phyloP scores from a whole-genome alignment of 345 rosid genomes.

The Schrenkiella parvula region DNA sequence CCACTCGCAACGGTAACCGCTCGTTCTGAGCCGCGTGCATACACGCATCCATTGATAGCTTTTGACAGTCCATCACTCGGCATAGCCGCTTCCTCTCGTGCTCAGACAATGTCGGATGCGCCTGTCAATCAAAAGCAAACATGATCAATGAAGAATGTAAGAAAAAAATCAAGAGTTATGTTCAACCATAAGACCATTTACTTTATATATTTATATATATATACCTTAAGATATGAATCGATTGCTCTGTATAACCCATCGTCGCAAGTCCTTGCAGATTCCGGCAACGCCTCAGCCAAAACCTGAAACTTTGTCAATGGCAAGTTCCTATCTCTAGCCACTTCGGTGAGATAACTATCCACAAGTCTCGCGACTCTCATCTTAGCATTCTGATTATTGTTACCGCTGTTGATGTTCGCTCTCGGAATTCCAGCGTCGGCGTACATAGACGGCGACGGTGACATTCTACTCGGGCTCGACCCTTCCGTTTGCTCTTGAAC shows the following conservation, averaged over 20 bases:
- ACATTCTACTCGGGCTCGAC: constrained; percentile 64
- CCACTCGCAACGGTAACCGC: constrained; percentile 81
- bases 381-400: constrained; percentile 66
- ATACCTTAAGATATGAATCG: constrained; percentile 91
- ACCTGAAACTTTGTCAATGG: constrained; percentile 88
- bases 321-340: constrained; percentile 87
- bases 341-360: constrained; percentile 95
- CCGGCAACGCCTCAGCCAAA: constrained; percentile 93
- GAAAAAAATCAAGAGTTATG: background rate
- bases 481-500: constrained; percentile 87
- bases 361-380: constrained; percentile 97
- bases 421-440: constrained; percentile 51
- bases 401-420: constrained; percentile 40
- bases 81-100: constrained; percentile 95
- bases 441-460: constrained; percentile 45
- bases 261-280: constrained; percentile 91
- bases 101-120: constrained; percentile 90
- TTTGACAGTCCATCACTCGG: constrained; percentile 95
- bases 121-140: constrained; percentile 39
- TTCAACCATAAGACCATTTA: background rate
- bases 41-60: constrained; percentile 93
- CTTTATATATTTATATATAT: too few species aligned
- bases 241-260: constrained; percentile 97
- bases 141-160: background rate
- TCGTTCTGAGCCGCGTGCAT: constrained; percentile 98